Evolutionary conservation across 1,284 basidiomycete genomes (phyloP).

Genomic region (Xerocomus amazonicus): DNA sequence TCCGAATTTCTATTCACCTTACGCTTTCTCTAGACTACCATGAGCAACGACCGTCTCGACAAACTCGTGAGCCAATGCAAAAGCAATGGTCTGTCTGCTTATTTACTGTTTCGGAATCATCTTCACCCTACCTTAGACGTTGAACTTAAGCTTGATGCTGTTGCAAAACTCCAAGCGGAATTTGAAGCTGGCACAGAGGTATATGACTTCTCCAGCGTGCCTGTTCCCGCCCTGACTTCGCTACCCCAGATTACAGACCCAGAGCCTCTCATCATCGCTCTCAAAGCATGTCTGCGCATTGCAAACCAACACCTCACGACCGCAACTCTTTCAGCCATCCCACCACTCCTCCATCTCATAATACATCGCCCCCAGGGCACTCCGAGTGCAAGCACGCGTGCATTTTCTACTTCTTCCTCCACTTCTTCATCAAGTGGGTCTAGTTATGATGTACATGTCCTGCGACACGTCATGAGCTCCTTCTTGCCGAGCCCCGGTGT

Average conservation of each 20-base stretch:
- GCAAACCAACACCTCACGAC: constrained; percentile 81
- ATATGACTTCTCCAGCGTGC: constrained; percentile 19
- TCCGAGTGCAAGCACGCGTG: constrained; percentile 31
- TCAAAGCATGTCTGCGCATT: constrained; percentile 74
- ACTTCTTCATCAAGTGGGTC: constrained; percentile 42
- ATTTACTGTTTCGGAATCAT: not conserved
- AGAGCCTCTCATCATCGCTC: constrained; percentile 60
- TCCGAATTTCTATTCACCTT: constrained; percentile 10
- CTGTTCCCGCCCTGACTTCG: constrained; percentile 12
- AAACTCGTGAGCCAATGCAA: constrained; percentile 66
- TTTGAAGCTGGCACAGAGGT: constrained; percentile 71
- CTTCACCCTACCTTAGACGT: constrained; percentile 49
- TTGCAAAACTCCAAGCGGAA: constrained; percentile 68
- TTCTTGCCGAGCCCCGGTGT: constrained; percentile 73
- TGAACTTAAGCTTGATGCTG: constrained; percentile 74
- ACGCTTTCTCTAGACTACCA: constrained; percentile 31
- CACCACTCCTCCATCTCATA: constrained; percentile 60
- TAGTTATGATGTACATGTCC: constrained; percentile 48
- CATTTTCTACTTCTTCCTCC: constrained; percentile 49
- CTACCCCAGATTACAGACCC: constrained; percentile 58
- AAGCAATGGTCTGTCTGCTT: constrained; percentile 52
- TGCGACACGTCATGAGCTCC: constrained; percentile 63
- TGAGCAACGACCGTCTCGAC: constrained; percentile 55
- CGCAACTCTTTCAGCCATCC: constrained; percentile 63
- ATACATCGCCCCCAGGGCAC: constrained; percentile 40